These are phyloP conservation scores for Aspergillus sojae DNA, from an alignment of 2,329 filamentous ascomycete genomes.

Conservation along the genomic window DNA sequence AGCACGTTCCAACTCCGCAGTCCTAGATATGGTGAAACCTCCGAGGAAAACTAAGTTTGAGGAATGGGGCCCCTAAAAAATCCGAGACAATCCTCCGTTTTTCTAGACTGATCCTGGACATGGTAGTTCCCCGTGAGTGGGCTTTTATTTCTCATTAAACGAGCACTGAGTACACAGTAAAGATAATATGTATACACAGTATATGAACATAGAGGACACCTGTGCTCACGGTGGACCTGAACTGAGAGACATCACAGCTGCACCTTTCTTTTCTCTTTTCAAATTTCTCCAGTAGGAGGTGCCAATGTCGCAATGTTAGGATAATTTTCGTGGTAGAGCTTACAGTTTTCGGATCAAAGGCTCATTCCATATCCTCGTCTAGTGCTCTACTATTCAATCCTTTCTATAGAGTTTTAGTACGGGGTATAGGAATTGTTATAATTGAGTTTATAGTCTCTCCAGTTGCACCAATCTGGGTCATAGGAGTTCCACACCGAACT, in stretches of 20 bases:
- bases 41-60: constrained; percentile 23
- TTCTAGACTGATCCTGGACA: neutral
- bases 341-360: neutral
- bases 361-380: neutral
- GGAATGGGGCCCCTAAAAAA: constrained; percentile 15
- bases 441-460: constrained; percentile 1
- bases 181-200: neutral
- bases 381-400: neutral
- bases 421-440: neutral
- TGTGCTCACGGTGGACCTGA: neutral
- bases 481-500: neutral
- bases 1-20: constrained; percentile 19
- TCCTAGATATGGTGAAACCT: constrained; percentile 27
- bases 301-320: neutral
- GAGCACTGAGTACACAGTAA: neutral
- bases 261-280: neutral
- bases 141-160: neutral
- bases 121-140: neutral
- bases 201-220: neutral
- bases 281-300: neutral
- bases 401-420: neutral
- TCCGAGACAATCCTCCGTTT: constrained; percentile 13
- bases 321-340: neutral
- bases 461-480: neutral
- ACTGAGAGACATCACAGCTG: neutral